A percentile compares a stretch with the other conserved stretches of the same genome.
These are phyloP conservation scores for Penicillium verhagenii DNA, from an alignment of 495 filamentous ascomycete species.

Conservation along the genomic window DNA sequence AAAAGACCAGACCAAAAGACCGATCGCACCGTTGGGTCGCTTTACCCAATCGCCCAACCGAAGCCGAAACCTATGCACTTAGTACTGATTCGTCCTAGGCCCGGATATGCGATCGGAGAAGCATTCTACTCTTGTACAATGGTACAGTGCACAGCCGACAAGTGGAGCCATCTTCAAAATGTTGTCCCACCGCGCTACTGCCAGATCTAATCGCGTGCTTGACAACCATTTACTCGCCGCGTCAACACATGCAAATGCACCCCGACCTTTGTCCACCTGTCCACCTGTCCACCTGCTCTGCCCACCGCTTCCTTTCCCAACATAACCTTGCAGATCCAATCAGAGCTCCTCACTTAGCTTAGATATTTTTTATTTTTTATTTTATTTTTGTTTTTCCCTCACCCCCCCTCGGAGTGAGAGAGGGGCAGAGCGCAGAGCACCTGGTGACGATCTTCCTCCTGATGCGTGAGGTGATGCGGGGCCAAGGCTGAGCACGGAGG, in stretches of 20 bases:
- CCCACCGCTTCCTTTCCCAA: background rate
- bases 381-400: no score
- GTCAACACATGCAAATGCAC: constrained; percentile 20
- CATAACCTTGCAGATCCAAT: constrained; percentile 18
- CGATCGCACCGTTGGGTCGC: constrained; percentile 20
- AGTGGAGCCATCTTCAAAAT: background rate
- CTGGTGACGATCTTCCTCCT: constrained; percentile 21
- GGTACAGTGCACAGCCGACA: background rate
- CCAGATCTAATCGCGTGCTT: constrained; percentile 24
- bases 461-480: constrained; percentile 14
- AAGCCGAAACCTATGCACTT: constrained; percentile 5
- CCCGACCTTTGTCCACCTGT: constrained; percentile 9
- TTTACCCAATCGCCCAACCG: constrained; percentile 13
- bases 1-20: no score
- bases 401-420: no score
- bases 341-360: no score
- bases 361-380: no score
- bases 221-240: constrained; percentile 19
- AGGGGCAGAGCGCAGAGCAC: no score
- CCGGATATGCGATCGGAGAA: constrained; percentile 10
- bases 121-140: constrained; percentile 5
- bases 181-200: constrained; percentile 8
- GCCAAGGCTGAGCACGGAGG: constrained; percentile 8
- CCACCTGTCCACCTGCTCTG: no score
- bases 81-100: background rate